These are phyloP conservation scores for Cercospora sojina DNA, from an alignment of 2,329 filamentous ascomycete genomes.

Conservation along the genomic window DNA sequence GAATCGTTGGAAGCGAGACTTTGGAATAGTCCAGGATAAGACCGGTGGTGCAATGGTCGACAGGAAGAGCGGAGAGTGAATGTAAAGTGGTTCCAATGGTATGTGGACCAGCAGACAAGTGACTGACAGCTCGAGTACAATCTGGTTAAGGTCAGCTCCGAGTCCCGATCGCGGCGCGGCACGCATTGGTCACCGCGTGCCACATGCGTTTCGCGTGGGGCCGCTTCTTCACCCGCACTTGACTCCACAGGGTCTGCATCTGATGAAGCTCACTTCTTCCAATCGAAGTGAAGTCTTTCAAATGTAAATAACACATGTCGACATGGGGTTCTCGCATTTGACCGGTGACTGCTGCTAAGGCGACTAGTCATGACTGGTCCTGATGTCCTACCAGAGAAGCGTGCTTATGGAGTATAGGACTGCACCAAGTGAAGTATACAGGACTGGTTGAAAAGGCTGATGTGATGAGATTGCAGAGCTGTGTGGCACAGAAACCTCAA, in stretches of 20 bases:
- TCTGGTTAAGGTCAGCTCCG: constrained; percentile 1
- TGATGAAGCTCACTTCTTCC: not conserved
- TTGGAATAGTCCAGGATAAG: not conserved
- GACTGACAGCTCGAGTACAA: constrained; percentile 4
- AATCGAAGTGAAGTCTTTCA: not conserved
- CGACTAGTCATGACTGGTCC: too few relatives aligned
- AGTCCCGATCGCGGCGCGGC: not conserved
- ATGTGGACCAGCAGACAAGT: not conserved
- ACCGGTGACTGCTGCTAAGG: too few relatives aligned
- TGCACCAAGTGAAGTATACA: not conserved
- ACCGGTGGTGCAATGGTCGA: not conserved
- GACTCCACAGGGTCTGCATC: not conserved
- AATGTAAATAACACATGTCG: not conserved
- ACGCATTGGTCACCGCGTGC: not conserved
- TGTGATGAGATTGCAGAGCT: not conserved
- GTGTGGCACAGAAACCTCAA: not conserved
- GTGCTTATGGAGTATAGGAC: not conserved
- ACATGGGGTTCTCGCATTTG: too few relatives aligned
- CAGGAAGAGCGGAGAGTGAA: not conserved
- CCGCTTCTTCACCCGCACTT: not conserved
- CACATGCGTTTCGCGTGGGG: not conserved
- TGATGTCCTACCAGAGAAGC: too few relatives aligned
- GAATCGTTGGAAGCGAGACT: not conserved
- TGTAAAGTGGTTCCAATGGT: not conserved
- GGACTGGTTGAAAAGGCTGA: not conserved